Percentiles rank a stretch among this genome's conserved stretches.
Evolutionary conservation across 2,329 filamentous ascomycete genomes (phyloP).

Genomic region (Fusarium coffeatum): DNA sequence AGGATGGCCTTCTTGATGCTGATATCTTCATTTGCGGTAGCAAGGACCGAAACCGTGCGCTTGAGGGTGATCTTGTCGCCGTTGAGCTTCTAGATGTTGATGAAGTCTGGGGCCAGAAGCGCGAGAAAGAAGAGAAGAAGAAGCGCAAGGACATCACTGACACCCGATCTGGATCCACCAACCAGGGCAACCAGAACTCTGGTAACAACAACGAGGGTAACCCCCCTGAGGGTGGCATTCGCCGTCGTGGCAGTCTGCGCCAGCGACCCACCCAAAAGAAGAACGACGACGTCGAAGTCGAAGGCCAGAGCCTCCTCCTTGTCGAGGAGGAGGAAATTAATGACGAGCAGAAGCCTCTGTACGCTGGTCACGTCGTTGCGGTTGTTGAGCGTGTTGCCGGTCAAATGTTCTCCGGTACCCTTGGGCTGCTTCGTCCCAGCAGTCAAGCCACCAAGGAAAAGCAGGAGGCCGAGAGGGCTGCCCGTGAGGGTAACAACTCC

Average conservation of each 20-base stretch:
- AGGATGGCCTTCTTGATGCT: conserved; percentile 87
- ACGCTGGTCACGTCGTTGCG: conserved; percentile 95
- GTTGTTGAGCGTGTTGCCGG: conserved; percentile 97
- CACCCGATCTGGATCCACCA: conserved; percentile 80
- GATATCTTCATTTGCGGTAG: conserved; percentile 99
- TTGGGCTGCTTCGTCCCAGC: conserved; percentile 92
- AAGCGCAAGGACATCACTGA: conserved; percentile 99
- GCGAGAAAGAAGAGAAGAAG: conserved; percentile 99
- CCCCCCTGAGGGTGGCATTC: conserved; percentile 83
- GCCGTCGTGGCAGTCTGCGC: conserved; percentile 91
- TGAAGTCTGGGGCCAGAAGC: conserved; percentile 98
- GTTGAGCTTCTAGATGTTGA: conserved; percentile 97
- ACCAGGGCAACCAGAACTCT: conserved; percentile 74
- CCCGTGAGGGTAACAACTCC: conserved; percentile 80
- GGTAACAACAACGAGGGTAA: conserved; percentile 71
- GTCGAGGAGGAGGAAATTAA: conserved; percentile 99
- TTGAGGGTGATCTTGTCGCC: conserved; percentile 95
- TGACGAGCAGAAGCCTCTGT: conserved; percentile 96
- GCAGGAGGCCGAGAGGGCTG: conserved; percentile 94
- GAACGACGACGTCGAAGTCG: conserved; percentile 98
- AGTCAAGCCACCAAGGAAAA: conserved; percentile 99
- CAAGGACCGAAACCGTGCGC: conserved; percentile 96
- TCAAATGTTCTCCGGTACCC: conserved; percentile 98
- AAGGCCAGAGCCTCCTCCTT: conserved; percentile 94
- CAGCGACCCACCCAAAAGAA: conserved; percentile 99